Conservation (phyloP, 495 filamentous ascomycete genomes). For the Aspergillus affinis region DNA sequence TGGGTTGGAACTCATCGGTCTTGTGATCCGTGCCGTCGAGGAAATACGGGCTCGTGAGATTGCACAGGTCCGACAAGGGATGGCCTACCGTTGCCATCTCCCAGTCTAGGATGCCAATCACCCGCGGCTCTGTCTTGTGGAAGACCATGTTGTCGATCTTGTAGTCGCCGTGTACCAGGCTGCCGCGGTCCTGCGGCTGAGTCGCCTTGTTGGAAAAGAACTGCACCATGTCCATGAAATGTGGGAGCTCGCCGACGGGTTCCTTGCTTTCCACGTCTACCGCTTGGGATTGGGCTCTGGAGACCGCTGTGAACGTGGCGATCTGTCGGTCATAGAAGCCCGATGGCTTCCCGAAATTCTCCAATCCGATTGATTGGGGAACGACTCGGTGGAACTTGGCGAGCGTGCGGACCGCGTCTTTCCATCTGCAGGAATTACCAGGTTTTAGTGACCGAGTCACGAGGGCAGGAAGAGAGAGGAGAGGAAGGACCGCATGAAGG, state of each 20-base stretch:
- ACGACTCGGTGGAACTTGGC: conserved; percentile 79
- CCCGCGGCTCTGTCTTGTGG: conserved; percentile 80
- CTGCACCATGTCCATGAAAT: conserved; percentile 73
- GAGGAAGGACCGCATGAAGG: neutral
- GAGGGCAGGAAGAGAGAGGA: neutral
- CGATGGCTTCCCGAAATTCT: conserved; percentile 66
- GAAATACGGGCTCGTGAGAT: conserved; percentile 70
- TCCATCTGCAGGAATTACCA: conserved; percentile 58
- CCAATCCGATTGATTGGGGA: conserved; percentile 62
- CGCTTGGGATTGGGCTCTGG: conserved; percentile 69
- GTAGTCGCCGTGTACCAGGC: conserved; percentile 91
- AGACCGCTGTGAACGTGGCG: conserved; percentile 74
- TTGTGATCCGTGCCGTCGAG: conserved; percentile 44
- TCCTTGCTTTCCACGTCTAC: conserved; percentile 72
- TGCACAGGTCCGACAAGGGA: conserved; percentile 83
- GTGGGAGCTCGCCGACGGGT: conserved; percentile 77
- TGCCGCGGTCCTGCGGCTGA: conserved; percentile 75
- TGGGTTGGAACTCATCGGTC: conserved; percentile 56
- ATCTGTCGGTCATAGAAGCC: conserved; percentile 91
- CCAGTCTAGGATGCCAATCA: conserved; percentile 96
- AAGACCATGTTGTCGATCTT: conserved; percentile 98
- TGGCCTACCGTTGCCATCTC: conserved; percentile 97
- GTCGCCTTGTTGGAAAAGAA: conserved; percentile 67
- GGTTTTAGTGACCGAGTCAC: conserved; percentile 12
- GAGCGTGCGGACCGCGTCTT: conserved; percentile 77